Conservation (phyloP, 116 monocot species). For the Dioscorea cayenensis region DNA sequence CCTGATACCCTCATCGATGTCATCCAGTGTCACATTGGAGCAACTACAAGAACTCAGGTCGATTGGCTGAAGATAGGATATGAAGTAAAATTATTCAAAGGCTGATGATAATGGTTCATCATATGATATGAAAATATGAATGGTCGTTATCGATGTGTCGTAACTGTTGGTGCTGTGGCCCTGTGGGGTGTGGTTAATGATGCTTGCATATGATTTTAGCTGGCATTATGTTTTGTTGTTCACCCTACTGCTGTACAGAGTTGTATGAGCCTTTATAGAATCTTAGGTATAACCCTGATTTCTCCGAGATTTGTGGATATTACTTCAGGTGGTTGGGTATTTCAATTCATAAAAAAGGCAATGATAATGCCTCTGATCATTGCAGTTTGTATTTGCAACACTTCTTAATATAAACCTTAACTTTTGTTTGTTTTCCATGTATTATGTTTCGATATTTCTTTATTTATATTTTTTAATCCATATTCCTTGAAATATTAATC, state of each 20-base stretch:
- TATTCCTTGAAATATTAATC: no score
- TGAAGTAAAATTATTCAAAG: no score
- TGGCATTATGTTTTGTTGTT: background rate
- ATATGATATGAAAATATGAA: background rate
- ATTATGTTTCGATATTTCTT: no score
- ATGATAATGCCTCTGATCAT: background rate
- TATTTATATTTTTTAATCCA: no score
- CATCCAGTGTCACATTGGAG: background rate
- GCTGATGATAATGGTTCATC: background rate
- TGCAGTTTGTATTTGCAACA: background rate
- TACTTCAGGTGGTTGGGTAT: background rate
- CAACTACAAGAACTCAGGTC: background rate
- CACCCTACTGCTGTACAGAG: background rate
- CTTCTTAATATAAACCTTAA: no score
- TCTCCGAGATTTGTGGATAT: background rate
- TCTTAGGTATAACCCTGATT: background rate
- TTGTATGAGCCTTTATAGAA: background rate
- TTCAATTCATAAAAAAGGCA: background rate
- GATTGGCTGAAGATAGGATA: no score
- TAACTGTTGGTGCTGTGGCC: background rate
- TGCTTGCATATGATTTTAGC: background rate
- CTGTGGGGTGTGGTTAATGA: background rate
- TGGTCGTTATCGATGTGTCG: background rate
- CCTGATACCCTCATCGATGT: background rate
- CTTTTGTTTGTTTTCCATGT: no score